phyloP scores from a whole-genome alignment of 2,329 filamentous ascomycete genomes.

The Fusarium beomiforme region DNA sequence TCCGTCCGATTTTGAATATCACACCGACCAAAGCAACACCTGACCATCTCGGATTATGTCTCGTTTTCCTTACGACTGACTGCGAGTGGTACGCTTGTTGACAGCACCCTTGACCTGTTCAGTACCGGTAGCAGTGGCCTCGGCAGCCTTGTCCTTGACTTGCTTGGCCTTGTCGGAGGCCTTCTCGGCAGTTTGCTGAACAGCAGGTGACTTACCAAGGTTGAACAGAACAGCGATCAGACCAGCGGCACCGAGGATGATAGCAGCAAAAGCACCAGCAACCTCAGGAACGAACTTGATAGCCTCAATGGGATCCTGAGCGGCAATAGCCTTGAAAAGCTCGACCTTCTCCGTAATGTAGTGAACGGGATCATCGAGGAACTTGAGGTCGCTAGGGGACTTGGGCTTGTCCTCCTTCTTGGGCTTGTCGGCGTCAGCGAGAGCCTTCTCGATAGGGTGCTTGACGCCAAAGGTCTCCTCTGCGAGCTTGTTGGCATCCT shows the following conservation, averaged over 20 bases:
- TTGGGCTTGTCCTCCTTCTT: constrained; percentile 73
- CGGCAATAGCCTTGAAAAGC: constrained; percentile 85
- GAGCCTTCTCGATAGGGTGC: constrained; percentile 81
- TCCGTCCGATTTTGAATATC: constrained; percentile 9
- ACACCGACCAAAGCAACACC: constrained; percentile 1
- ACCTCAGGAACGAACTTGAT: constrained; percentile 92
- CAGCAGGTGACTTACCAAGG: constrained; percentile 71
- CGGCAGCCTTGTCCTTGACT: constrained; percentile 72
- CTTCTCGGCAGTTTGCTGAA: constrained; percentile 75
- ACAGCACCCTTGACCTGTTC: constrained; percentile 81
- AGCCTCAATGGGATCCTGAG: constrained; percentile 84
- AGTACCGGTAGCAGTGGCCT: constrained; percentile 68
- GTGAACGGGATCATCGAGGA: constrained; percentile 87
- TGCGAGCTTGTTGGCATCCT: constrained; percentile 89
- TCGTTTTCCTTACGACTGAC: constrained; percentile 57
- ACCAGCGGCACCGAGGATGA: constrained; percentile 75
- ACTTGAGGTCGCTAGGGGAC: constrained; percentile 81
- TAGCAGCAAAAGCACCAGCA: constrained; percentile 79
- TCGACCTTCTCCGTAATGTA: constrained; percentile 94
- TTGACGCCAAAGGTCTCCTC: constrained; percentile 92
- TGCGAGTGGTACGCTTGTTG: constrained; percentile 68
- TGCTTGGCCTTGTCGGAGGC: constrained; percentile 78
- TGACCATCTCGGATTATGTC: background rate
- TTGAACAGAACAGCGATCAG: constrained; percentile 74
- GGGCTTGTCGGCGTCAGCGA: constrained; percentile 82